phyloP scores from a whole-genome alignment of 1,284 basidiomycete species.

The Retiboletus flavoniger region DNA sequence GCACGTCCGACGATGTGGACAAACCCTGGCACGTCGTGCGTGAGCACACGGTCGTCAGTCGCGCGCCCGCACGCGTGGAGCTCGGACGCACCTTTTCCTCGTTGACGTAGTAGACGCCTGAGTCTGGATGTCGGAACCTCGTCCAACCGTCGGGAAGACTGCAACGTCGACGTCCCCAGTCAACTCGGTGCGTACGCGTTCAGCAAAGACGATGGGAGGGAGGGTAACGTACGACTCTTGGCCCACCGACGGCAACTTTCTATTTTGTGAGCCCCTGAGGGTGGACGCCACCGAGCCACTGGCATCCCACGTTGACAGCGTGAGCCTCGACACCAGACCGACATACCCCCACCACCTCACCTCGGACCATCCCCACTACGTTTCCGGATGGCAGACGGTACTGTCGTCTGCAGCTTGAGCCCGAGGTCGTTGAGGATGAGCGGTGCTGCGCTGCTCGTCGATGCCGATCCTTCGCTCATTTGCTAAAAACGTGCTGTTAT shows the following conservation, averaged over 20 bases:
- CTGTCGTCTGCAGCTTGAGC: slow-evolving; percentile 12
- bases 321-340: background rate
- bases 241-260: background rate
- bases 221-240: slow-evolving; percentile 16
- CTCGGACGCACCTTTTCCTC: slow-evolving; percentile 21
- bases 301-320: too few species aligned
- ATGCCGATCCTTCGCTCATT: slow-evolving; percentile 6
- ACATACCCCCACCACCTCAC: slow-evolving; percentile 3
- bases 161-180: background rate
- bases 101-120: slow-evolving; percentile 30
- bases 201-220: background rate
- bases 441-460: background rate
- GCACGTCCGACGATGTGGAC: slow-evolving; percentile 24
- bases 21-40: slow-evolving; percentile 11
- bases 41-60: background rate
- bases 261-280: slow-evolving; percentile 17
- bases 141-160: slow-evolving; percentile 26
- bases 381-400: slow-evolving; percentile 19
- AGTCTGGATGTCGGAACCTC: slow-evolving; percentile 29
- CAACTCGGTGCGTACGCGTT: background rate
- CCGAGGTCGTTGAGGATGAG: background rate
- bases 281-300: slow-evolving; percentile 15
- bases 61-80: background rate
- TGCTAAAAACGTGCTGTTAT: background rate
- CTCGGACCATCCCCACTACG: background rate